phyloP scores from a whole-genome alignment of 768 basidiomycete genomes.

The Infundibulicybe gibba region DNA sequence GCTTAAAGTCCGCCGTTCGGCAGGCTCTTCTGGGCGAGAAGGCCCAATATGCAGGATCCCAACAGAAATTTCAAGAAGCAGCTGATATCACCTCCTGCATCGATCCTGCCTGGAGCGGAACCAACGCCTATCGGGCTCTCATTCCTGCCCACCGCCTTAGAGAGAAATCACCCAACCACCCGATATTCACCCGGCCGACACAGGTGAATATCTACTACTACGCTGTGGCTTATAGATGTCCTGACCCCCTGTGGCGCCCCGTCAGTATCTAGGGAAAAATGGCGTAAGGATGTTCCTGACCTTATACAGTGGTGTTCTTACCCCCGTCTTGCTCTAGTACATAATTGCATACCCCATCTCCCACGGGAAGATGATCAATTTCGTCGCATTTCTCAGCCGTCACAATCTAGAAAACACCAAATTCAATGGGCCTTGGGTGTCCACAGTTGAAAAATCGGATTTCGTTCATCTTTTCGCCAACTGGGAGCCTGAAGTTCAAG shows the following conservation, averaged over 20 bases:
- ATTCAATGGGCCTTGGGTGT: conserved; percentile 51
- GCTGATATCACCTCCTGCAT: conserved; percentile 36
- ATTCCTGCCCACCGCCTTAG: conserved; percentile 48
- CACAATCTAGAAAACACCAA: conserved; percentile 50
- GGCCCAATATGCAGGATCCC: conserved; percentile 26
- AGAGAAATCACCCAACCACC: conserved; percentile 41
- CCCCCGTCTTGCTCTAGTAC: conserved; percentile 33
- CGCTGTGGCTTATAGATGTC: neutral
- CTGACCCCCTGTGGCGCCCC: neutral
- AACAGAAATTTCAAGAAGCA: conserved; percentile 33
- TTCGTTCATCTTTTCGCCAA: conserved; percentile 38
- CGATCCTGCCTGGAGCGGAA: conserved; percentile 58
- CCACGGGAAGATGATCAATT: conserved; percentile 54
- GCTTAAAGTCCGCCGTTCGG: conserved; percentile 55
- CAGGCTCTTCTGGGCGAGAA: conserved; percentile 33
- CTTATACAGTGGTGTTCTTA: neutral
- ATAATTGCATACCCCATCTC: conserved; percentile 61
- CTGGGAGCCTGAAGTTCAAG: conserved; percentile 61
- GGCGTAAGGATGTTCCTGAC: conserved; percentile 26
- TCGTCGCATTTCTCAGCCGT: conserved; percentile 52
- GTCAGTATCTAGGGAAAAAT: conserved; percentile 55
- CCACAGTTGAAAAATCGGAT: conserved; percentile 39
- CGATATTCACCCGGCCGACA: conserved; percentile 39
- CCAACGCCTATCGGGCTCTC: conserved; percentile 54
- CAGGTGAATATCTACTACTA: conserved; percentile 31